Conservation (phyloP, 148 eudicot genomes). For the Cornus florida region DNA sequence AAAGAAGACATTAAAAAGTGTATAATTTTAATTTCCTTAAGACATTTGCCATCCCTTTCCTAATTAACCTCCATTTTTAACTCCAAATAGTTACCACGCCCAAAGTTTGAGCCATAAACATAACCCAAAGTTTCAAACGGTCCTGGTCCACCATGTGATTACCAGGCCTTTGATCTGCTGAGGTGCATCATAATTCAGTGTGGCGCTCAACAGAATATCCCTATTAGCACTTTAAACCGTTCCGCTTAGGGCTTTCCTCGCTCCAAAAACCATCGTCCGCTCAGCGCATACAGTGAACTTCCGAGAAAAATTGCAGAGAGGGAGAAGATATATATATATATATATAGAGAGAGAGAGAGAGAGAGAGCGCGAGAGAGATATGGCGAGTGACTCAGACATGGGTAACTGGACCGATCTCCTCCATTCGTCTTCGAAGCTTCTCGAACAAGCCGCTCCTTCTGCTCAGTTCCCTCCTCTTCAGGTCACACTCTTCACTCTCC, state of each 20-base stretch:
- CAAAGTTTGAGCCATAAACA: no score
- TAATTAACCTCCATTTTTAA: no score
- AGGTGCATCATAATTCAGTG: neutral
- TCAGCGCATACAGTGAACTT: neutral
- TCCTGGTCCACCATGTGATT: no score
- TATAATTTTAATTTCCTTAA: no score
- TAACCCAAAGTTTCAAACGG: no score
- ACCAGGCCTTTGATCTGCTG: neutral
- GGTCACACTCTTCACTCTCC: constrained; percentile 32
- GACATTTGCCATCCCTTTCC: no score
- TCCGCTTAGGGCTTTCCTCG: constrained; percentile 16
- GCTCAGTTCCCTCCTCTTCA: constrained; percentile 98
- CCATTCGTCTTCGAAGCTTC: constrained; percentile 87
- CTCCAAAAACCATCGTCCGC: constrained; percentile 10
- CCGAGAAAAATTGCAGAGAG: neutral
- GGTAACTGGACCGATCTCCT: constrained; percentile 85
- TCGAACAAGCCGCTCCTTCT: constrained; percentile 93
- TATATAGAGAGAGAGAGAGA: constrained; percentile 14
- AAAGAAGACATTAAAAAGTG: no score
- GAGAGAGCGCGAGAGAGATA: constrained; percentile 21
- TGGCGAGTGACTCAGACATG: constrained; percentile 90
- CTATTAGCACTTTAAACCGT: constrained; percentile 6
- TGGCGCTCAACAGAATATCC: neutral
- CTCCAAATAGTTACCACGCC: no score
- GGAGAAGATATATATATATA: neutral